phyloP scores from a whole-genome alignment of 257 asterid species.

The Solanum phureja region DNA sequence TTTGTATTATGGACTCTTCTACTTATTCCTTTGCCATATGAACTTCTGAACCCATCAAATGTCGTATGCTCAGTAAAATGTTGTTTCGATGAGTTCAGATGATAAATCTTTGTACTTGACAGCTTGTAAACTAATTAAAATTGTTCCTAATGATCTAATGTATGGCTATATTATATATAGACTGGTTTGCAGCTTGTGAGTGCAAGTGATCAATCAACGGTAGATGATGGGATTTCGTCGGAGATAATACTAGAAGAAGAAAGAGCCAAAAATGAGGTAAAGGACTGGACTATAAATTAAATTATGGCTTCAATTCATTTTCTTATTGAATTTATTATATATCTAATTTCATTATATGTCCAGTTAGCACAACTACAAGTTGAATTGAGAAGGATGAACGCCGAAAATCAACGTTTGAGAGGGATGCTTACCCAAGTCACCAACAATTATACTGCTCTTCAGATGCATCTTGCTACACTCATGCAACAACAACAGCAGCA shows the following conservation, averaged over 20 bases:
- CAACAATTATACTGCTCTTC: constrained; percentile 47
- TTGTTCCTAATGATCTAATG: not conserved
- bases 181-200: constrained; percentile 85
- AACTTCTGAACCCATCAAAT: too few relatives aligned
- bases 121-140: not conserved
- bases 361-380: constrained; percentile 54
- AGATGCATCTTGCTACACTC: constrained; percentile 44
- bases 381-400: constrained; percentile 52
- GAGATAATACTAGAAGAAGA: constrained; percentile 27
- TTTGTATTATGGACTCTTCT: too few relatives aligned
- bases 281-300: not conserved
- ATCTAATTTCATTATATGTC: not conserved
- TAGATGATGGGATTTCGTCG: constrained; percentile 54
- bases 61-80: too few relatives aligned
- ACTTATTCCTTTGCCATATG: too few relatives aligned
- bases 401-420: constrained; percentile 61
- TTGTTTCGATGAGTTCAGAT: too few relatives aligned
- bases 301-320: not conserved
- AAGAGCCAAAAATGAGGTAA: constrained; percentile 56
- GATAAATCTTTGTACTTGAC: not conserved
- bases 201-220: constrained; percentile 79
- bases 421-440: constrained; percentile 67
- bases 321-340: not conserved
- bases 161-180: constrained; percentile 15
- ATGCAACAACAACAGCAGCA: constrained; percentile 17